These are phyloP conservation scores for Plectosphaerella sp. DNA, from an alignment of 2,329 filamentous ascomycete genomes.

Conservation along the genomic window DNA sequence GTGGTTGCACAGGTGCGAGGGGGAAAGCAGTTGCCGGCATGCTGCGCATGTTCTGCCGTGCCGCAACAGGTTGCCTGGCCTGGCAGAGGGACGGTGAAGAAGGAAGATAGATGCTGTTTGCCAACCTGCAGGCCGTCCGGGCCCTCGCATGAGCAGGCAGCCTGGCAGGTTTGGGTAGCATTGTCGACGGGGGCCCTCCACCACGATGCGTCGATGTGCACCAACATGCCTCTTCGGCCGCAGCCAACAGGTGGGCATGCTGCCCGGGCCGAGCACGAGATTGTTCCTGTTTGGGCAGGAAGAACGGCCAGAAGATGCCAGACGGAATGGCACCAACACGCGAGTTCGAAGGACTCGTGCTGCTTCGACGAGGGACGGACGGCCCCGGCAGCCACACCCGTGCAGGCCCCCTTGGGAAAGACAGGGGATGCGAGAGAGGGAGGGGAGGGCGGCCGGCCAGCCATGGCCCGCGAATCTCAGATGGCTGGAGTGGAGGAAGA, in stretches of 20 bases:
- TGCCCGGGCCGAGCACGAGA: too few relatives aligned
- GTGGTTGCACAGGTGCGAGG: not conserved
- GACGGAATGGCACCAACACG: too few relatives aligned
- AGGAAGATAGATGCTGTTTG: not conserved
- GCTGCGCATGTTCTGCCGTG: not conserved
- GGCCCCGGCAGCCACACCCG: not conserved
- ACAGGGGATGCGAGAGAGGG: not conserved
- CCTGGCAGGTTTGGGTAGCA: not conserved
- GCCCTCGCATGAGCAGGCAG: not conserved
- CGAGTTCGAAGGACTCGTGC: too few relatives aligned
- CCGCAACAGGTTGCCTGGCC: too few relatives aligned
- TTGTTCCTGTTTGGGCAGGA: too few relatives aligned
- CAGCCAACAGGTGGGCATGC: too few relatives aligned
- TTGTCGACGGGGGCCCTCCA: not conserved
- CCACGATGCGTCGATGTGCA: not conserved
- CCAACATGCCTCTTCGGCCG: too few relatives aligned
- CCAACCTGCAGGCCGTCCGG: not conserved
- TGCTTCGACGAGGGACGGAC: not conserved
- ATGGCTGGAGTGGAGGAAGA: too few relatives aligned
- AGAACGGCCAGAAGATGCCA: too few relatives aligned
- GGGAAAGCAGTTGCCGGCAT: not conserved
- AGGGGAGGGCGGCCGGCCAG: not conserved
- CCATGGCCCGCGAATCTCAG: too few relatives aligned
- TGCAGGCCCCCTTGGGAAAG: too few relatives aligned
- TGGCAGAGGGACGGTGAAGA: too few relatives aligned